Evolutionary conservation across 129 eudicot genomes (phyloP).

Genomic region (Centella asiatica): DNA sequence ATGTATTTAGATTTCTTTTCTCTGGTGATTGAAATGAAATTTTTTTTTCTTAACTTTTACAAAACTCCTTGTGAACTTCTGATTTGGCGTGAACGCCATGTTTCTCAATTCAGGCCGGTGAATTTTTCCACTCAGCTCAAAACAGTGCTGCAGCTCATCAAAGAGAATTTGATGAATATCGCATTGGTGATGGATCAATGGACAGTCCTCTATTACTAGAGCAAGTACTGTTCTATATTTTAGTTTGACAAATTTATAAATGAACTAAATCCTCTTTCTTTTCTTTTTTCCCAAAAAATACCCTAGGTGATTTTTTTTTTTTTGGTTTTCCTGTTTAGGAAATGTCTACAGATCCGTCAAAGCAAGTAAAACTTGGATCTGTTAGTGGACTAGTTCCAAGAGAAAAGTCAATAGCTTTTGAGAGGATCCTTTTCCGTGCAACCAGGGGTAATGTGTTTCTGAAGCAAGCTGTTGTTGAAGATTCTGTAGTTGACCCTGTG

Average conservation of each 20-base stretch:
- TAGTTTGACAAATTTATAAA: background rate
- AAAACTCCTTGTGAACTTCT: background rate
- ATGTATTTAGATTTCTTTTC: background rate
- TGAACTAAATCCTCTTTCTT: background rate
- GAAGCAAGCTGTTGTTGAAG: constrained; percentile 53
- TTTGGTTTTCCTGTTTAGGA: constrained; percentile 53
- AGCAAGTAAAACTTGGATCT: constrained; percentile 70
- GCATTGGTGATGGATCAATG: constrained; percentile 49
- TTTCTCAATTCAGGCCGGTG: constrained; percentile 43
- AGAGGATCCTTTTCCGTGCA: constrained; percentile 77
- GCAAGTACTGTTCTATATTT: constrained; percentile 41
- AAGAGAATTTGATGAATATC: constrained; percentile 37
- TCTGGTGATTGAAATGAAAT: background rate
- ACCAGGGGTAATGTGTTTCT: constrained; percentile 84
- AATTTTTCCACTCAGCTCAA: constrained; percentile 57
- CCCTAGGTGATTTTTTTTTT: constrained; percentile 1
- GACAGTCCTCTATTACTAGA: constrained; percentile 78
- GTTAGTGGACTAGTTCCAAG: constrained; percentile 73
- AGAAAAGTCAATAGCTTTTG: constrained; percentile 74
- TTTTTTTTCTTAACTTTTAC: background rate
- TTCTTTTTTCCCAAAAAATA: too few species aligned
- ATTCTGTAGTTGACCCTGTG: constrained; percentile 64
- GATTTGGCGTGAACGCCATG: background rate
- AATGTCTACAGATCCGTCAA: constrained; percentile 48
- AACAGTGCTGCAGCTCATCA: constrained; percentile 51